These are phyloP conservation scores for Colletotrichum sp. DNA, from an alignment of 2,329 filamentous ascomycete species.

Conservation along the genomic window DNA sequence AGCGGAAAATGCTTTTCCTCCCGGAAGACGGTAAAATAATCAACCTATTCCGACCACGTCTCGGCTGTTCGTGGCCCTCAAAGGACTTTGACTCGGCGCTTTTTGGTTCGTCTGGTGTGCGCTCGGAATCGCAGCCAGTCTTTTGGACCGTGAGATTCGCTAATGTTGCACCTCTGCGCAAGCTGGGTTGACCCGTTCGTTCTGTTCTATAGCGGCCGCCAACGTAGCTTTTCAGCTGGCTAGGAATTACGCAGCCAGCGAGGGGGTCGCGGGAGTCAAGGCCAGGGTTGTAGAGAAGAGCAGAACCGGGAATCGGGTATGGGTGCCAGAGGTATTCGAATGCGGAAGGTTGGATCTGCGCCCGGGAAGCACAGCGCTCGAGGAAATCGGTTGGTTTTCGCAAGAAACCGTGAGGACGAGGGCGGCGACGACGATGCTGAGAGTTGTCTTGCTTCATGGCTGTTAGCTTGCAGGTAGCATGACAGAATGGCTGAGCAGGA, in stretches of 20 bases:
- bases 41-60: not conserved
- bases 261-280: not conserved
- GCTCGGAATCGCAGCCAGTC: not conserved
- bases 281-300: not conserved
- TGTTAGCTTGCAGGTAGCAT: slow-evolving; percentile 7
- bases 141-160: not conserved
- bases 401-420: not conserved
- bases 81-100: not conserved
- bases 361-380: not conserved
- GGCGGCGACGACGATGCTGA: not conserved
- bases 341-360: not conserved
- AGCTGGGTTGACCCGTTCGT: not conserved
- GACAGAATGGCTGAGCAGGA: not conserved
- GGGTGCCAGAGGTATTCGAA: not conserved
- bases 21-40: not conserved
- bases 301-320: not conserved
- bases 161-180: not conserved
- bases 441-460: not conserved
- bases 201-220: not conserved
- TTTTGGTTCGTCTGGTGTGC: not conserved
- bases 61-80: not conserved
- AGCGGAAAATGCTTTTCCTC: not conserved
- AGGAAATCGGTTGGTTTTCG: not conserved
- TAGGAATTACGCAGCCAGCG: not conserved
- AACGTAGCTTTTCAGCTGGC: not conserved